Evolutionary conservation across 2,329 filamentous ascomycete species (phyloP), one percentile per base, ranked within the genome.

Genomic region (Dryadomyces quercivorus): DNA sequence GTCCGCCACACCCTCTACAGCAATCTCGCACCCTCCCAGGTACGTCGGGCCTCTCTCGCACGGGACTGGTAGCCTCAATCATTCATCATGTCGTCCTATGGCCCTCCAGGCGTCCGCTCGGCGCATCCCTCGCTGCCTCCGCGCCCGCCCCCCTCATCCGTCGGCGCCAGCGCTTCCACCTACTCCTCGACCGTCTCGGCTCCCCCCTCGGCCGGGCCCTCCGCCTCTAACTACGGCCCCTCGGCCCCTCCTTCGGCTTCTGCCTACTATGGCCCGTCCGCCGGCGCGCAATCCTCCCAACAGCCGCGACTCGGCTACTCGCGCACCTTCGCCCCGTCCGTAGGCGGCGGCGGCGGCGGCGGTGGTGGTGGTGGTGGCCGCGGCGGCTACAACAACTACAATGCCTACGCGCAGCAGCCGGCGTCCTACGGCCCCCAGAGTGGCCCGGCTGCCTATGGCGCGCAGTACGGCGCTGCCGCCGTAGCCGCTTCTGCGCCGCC

Each of bases 401-500:
- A 42, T 44, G 36, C 56, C 18, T 59, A 57, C 43, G 18, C 47
- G 57, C 63, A 59, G 15, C 63, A 62, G 54, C 53, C 58, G 49
- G 20, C 20, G 56, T 59, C 60, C 43, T 52, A 52, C 22, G 51
- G 51, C 8, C 51, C 40, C 13, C 48, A 66, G 61, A 59, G 67
- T 53, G 58, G 72, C 61, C 64, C 36, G 36, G 13, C 45, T 6
- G 16, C 16, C 21, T 51, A 51, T 16, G 50, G 50, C 22, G 15
- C 50, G 34, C 40, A 44, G 40, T 51, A 51, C 40, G 38, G 50
- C 13, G 18, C 49, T 51, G 58, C 68, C 51, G 58, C 72, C 61
- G 64, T 72, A 5, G 52, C 56, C 49, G 69, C 72, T 26, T 77
- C 72, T 50, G 70, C 77, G 18, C 70, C 81, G 12, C 85, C 86